phyloP scores from a whole-genome alignment of 192 early-diverging fungal species.

The Phlyctochytrium planicorne region DNA sequence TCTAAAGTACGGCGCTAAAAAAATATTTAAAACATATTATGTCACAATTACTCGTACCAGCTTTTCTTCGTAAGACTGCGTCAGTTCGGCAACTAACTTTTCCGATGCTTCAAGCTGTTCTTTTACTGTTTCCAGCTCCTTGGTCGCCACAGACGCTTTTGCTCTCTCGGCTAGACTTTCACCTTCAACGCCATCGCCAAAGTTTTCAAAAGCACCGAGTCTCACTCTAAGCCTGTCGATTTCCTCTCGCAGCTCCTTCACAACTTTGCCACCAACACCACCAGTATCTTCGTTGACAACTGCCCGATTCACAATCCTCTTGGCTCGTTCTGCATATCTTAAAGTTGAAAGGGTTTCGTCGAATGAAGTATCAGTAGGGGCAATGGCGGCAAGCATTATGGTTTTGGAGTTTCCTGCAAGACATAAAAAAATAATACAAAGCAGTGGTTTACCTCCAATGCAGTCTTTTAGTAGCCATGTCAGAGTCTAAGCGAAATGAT shows the following conservation, averaged over 20 bases:
- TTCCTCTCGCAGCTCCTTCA: conserved; percentile 83
- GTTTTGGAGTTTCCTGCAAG: conserved; percentile 59
- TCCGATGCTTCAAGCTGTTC: conserved; percentile 83
- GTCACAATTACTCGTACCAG: conserved; percentile 34
- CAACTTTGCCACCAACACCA: conserved; percentile 50
- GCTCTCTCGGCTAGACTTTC: neutral
- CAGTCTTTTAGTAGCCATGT: conserved; percentile 58
- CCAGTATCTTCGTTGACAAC: conserved; percentile 83
- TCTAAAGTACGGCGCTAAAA: conserved; percentile 59
- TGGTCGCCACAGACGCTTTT: neutral
- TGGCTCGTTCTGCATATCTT: conserved; percentile 88
- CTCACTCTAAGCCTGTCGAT: conserved; percentile 61
- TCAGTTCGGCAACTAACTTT: conserved; percentile 82
- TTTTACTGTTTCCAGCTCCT: conserved; percentile 48
- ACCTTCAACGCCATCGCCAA: neutral
- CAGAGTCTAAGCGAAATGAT: conserved; percentile 47
- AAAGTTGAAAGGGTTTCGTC: conserved; percentile 67
- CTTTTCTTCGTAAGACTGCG: conserved; percentile 83
- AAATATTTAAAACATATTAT: neutral
- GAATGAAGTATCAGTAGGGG: conserved; percentile 36
- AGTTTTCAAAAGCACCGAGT: conserved; percentile 44
- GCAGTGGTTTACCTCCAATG: too few species aligned
- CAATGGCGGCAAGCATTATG: conserved; percentile 54
- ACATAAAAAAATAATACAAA: too few species aligned
- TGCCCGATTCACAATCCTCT: conserved; percentile 87